Evolutionary conservation across 768 basidiomycete species (phyloP).

Genomic region (Mycena belliarum): DNA sequence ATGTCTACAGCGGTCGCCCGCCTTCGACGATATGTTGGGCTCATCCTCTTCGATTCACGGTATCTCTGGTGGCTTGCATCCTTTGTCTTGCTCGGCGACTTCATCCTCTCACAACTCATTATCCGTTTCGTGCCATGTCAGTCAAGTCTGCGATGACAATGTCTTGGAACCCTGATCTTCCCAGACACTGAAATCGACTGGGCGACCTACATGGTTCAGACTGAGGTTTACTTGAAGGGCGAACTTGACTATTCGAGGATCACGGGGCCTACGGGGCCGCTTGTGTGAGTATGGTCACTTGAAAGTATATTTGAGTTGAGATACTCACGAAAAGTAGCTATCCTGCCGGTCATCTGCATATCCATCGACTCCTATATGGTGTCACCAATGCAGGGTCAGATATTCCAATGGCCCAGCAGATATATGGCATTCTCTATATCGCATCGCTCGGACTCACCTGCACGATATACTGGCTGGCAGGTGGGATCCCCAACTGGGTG

Average conservation of each 20-base stretch:
- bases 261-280: constrained; percentile 86
- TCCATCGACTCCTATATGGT: constrained; percentile 70
- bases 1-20: constrained; percentile 3
- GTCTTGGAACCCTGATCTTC: constrained; percentile 12
- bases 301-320: not conserved
- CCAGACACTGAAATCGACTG: constrained; percentile 99
- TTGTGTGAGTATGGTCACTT: constrained; percentile 76
- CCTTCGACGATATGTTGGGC: constrained; percentile 24
- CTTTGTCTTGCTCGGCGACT: constrained; percentile 74
- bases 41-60: constrained; percentile 42
- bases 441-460: constrained; percentile 63
- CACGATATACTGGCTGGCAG: constrained; percentile 64
- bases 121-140: constrained; percentile 83
- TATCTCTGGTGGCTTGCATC: constrained; percentile 71
- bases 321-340: constrained; percentile 55
- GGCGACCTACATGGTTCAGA: constrained; percentile 93
- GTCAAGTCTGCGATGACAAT: constrained; percentile 29
- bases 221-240: constrained; percentile 74
- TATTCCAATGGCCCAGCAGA: constrained; percentile 67
- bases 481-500: constrained; percentile 69
- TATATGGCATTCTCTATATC: constrained; percentile 79
- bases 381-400: constrained; percentile 64
- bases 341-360: constrained; percentile 89
- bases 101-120: constrained; percentile 75
- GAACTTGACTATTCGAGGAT: constrained; percentile 82